Evolutionary conservation across 2,329 filamentous ascomycete genomes (phyloP).

Genomic region (Curvularia eragrostidis): DNA sequence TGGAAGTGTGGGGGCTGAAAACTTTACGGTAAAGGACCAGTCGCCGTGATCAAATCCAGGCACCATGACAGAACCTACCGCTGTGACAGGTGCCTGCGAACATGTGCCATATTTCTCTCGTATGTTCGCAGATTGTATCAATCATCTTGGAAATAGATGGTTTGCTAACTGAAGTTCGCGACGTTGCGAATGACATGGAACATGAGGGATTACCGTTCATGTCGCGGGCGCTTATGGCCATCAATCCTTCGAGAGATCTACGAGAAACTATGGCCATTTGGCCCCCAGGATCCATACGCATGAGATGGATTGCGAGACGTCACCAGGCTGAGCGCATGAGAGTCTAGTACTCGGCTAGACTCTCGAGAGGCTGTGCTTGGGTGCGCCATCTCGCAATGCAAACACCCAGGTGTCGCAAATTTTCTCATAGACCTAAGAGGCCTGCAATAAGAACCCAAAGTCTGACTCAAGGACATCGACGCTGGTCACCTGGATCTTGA

Average conservation of each 20-base stretch:
- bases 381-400: background rate
- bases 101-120: slow-evolving; percentile 3
- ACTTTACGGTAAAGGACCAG: slow-evolving; percentile 9
- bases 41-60: background rate
- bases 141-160: slow-evolving; percentile 1
- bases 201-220: slow-evolving; percentile 5
- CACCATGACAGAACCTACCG: background rate
- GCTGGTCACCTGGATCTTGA: background rate
- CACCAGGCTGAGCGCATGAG: background rate
- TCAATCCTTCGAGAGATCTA: background rate
- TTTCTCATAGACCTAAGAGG: background rate
- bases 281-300: background rate
- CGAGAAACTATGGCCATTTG: background rate
- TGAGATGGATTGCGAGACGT: background rate
- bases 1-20: slow-evolving; percentile 21
- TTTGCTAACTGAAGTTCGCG: slow-evolving; percentile 8
- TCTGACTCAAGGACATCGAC: background rate
- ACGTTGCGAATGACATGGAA: slow-evolving; percentile 15
- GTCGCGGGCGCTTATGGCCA: background rate
- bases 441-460: background rate
- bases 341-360: background rate
- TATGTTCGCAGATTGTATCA: background rate
- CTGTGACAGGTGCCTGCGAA: slow-evolving; percentile 13
- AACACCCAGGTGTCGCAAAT: background rate
- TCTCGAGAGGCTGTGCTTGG: slow-evolving; percentile 3